Base-by-base conservation (phyloP, 2,329 filamentous ascomycete genomes). In the Blastomyces percursus region DNA sequence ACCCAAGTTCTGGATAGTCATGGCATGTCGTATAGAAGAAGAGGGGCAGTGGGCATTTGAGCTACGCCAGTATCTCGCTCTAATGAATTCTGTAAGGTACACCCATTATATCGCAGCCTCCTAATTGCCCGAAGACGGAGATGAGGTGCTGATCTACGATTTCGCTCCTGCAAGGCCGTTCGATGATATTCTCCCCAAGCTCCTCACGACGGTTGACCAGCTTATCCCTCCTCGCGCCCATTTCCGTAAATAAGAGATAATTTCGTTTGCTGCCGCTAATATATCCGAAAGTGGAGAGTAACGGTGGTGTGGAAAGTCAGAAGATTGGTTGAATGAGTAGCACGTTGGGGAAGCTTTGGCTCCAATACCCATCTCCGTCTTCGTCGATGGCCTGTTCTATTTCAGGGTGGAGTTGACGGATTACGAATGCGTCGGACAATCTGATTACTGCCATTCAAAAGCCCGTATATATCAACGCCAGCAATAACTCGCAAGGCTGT, bases 341-440 rank as follows among this genome's bases (percentile, higher is more conserved):
- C 9, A 3, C 5, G 27, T 35, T 46, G n/a, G 27, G 9, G 42
- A 46, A 32, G 42, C 14, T 59, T 40, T 40, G 42, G 27, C 16
- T 48, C 16, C 16, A 24, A 32, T 24, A 40, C 6, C 38, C 42
- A 6, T 27, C 57, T 38, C 42, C 57, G 7, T 42, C 57, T 42
- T 24, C 42, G 57, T 59, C 30, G 57, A 59, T 59, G 57, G 57
- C 24, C 57, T 21, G 24, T 48, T 32, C 24, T 59, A n/a, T 59
- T 27, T 59, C 40, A 38, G 40, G 40, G 57, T 59, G 24, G 57
- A 59, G 57, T 38, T 59, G 42, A 59, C n/a, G 57, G 57, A 59
- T 16, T 59, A 16, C 30, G 57, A n/a, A 46, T 46, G 56, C 14
- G 14, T 24, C 56, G 21, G 21, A 12, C 40, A 58, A 38, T 8